Percentiles rank a stretch among this genome's conserved stretches.
Conservation (phyloP, 2,329 filamentous ascomycete species). For the Paecilomyces dactylethromorphus region DNA sequence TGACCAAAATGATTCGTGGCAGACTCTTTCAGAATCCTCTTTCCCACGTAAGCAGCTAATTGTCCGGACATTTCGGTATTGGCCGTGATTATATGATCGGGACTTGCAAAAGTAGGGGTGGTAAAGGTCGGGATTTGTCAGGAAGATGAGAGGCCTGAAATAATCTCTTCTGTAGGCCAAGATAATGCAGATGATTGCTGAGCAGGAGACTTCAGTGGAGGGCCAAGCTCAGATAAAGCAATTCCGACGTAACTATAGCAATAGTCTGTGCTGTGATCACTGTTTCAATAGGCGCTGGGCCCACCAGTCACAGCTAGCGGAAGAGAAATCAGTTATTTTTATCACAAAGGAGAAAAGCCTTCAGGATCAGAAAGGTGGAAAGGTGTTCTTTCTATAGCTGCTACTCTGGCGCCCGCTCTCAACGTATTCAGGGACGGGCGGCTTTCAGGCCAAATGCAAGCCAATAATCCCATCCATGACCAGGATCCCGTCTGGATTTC, state of each 20-base stretch:
- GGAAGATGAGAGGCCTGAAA: background rate
- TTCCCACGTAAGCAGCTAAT: conserved; percentile 19
- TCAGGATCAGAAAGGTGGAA: background rate
- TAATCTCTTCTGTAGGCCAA: background rate
- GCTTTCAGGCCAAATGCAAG: background rate
- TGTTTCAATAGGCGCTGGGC: background rate
- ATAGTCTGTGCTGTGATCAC: background rate
- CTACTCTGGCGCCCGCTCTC: background rate
- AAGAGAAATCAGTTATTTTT: background rate
- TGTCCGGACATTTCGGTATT: conserved; percentile 10
- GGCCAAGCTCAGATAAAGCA: background rate
- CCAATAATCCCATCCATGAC: background rate
- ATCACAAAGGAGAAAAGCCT: background rate
- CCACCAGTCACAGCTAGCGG: background rate
- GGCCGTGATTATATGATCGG: background rate
- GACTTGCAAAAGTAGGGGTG: background rate
- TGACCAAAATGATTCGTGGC: conserved; percentile 36
- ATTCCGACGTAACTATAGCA: background rate
- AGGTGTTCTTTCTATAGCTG: background rate
- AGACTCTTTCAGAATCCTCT: conserved; percentile 29
- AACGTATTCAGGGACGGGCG: background rate
- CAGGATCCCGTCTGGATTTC: background rate
- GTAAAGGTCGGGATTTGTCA: background rate
- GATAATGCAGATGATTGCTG: background rate
- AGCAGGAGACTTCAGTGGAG: background rate